These are phyloP conservation scores for Rhipidocladum racemiflorum DNA, from an alignment of 176 grass and related monocot genomes.

Conservation along the genomic window DNA sequence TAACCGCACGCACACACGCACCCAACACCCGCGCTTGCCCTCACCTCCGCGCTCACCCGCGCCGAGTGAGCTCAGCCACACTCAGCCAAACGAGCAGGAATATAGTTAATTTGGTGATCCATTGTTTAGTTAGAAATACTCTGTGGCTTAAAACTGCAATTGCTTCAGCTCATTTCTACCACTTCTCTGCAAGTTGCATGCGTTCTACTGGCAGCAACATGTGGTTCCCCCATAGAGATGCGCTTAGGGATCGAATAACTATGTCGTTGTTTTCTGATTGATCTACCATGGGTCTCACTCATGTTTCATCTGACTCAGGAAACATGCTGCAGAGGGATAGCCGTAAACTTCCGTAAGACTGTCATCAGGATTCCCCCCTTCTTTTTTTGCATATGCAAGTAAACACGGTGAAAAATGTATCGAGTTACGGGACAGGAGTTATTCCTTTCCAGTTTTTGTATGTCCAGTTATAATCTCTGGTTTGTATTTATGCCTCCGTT, in stretches of 20 bases:
- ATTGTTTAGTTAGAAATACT: neutral
- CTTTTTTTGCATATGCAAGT: neutral
- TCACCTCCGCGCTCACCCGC: no score
- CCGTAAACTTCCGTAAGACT: neutral
- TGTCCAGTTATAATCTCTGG: neutral
- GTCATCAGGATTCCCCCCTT: neutral
- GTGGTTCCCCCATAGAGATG: neutral
- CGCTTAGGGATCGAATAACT: neutral
- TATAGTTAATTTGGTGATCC: neutral
- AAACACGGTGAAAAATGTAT: constrained; percentile 26
- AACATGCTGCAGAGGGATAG: constrained; percentile 37
- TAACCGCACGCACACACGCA: no score
- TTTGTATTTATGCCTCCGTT: neutral
- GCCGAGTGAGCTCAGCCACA: no score
- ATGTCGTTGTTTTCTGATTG: neutral
- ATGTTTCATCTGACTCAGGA: constrained; percentile 41
- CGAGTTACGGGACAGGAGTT: constrained; percentile 11
- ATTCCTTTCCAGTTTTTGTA: constrained; percentile 3
- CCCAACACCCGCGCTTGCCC: no score
- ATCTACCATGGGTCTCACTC: neutral
- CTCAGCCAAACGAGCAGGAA: no score
- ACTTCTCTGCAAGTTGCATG: neutral
- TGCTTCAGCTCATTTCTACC: neutral
- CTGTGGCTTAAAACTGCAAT: constrained; percentile 7
- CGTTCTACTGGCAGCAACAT: neutral